phyloP scores from a whole-genome alignment of 371 early-diverging fungal species.

The Rhizomucor pusillus region DNA sequence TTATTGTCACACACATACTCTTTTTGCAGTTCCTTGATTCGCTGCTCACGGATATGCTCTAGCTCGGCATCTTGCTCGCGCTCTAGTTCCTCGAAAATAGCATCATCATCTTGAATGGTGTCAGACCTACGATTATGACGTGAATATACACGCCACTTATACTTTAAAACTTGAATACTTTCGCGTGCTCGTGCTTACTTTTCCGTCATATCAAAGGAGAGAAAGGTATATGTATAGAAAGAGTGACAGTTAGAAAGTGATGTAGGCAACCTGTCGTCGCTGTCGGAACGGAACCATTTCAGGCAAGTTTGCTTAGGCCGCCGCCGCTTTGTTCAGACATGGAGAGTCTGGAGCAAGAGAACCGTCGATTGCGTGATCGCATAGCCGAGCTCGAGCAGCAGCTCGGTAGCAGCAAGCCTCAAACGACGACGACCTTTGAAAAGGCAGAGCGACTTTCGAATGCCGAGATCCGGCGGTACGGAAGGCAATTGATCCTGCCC shows the following conservation, averaged over 20 bases:
- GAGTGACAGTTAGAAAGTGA: no score
- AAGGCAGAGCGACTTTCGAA: slow-evolving; percentile 37
- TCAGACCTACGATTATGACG: slow-evolving; percentile 1
- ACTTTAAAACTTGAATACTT: no score
- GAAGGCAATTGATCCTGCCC: slow-evolving; percentile 91
- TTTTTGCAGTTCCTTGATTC: slow-evolving; percentile 60
- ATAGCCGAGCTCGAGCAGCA: slow-evolving; percentile 31
- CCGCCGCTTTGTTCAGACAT: no score
- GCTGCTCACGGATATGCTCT: slow-evolving; percentile 53
- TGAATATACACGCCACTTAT: no score
- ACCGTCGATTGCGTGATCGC: slow-evolving; percentile 25
- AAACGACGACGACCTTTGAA: slow-evolving; percentile 16
- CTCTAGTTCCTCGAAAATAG: slow-evolving; percentile 66
- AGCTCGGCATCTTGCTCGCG: slow-evolving; percentile 56
- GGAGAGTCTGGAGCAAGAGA: slow-evolving; percentile 14
- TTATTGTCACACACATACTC: slow-evolving; percentile 41
- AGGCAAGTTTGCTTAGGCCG: no score
- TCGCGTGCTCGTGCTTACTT: no score
- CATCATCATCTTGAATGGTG: slow-evolving; percentile 55
- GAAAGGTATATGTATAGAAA: no score
- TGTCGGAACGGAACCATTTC: no score
- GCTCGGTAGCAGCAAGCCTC: slow-evolving; percentile 2
- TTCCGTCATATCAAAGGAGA: background rate
- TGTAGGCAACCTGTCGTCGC: no score
- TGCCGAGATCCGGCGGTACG: slow-evolving; percentile 84